Evolutionary conservation across 2,329 filamentous ascomycete species (phyloP).

Genomic region (Pseudogymnoascus sp.): DNA sequence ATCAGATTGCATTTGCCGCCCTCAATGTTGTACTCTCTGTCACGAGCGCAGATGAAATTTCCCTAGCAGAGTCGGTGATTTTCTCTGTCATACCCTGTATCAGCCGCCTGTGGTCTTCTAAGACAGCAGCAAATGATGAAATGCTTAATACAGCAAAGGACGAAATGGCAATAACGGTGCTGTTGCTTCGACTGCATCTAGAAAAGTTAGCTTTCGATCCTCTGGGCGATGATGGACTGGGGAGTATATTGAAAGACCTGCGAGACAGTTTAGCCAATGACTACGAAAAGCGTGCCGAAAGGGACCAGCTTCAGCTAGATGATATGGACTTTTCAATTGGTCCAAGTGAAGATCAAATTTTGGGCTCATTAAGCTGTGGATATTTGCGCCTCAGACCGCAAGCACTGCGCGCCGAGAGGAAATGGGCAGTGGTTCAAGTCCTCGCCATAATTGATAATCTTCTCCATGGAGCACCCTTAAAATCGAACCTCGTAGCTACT

Average conservation of each 20-base stretch:
- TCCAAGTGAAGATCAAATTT: conserved; percentile 21
- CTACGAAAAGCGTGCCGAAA: conserved; percentile 64
- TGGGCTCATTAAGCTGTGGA: conserved; percentile 38
- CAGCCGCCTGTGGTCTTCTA: conserved; percentile 69
- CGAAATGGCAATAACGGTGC: conserved; percentile 68
- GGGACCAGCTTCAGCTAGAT: conserved; percentile 68
- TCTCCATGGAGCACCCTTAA: neutral
- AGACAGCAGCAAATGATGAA: conserved; percentile 54
- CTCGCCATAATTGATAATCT: conserved; percentile 37
- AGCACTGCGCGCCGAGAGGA: conserved; percentile 48
- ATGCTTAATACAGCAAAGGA: conserved; percentile 55
- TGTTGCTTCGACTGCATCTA: conserved; percentile 57
- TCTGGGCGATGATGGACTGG: conserved; percentile 31
- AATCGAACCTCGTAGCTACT: conserved; percentile 8
- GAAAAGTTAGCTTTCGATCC: conserved; percentile 42
- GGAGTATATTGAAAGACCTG: conserved; percentile 52
- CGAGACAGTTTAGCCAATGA: conserved; percentile 67
- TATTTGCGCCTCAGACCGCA: conserved; percentile 48
- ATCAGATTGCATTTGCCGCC: conserved; percentile 66
- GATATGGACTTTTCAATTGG: conserved; percentile 50
- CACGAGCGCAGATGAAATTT: conserved; percentile 60
- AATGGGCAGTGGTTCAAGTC: conserved; percentile 53
- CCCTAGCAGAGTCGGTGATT: conserved; percentile 53
- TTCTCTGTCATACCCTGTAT: conserved; percentile 61
- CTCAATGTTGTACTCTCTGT: conserved; percentile 65